Base-by-base conservation (phyloP, 2,329 filamentous ascomycete genomes). In the Alternaria burnsii region DNA sequence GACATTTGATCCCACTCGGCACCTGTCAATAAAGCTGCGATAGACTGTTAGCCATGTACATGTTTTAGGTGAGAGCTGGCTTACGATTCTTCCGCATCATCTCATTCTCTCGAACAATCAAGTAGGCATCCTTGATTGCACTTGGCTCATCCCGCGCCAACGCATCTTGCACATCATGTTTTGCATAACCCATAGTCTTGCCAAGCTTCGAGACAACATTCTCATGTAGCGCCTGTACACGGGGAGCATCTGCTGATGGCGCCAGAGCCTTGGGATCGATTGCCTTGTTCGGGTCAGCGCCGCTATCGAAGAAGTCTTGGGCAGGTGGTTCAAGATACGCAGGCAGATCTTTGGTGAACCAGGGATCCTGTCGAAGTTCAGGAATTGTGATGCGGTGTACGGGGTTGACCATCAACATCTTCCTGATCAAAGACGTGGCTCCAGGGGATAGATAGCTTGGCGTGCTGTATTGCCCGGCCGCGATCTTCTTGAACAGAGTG, bases 121-220 rank as follows among this genome's bases (percentile, higher is more conserved):
- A 89, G 81, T 98, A 99, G 1, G 95, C 95, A 80, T 99, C 95
- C 81, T 99, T 99, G 84, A 99, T 97, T 11, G 95, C 94, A 59
- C 94, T 98, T 12, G 95, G 95, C 77, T 99, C 95, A 54, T 95
- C 89, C 58, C 93, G 93, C 72, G 91, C 90, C 64, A 99, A 83
- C 22, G 95, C 94, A 79, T 98, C 95, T 76, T 97, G 91, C 54
- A 99, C 94, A 82, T 99, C 95, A 63, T 91, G 91, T 77, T 92
- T 94, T 36, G 91, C 93, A 76, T 99, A 99, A 61, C 95, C 95
- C 94, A 99, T 98, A 1, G 93, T 97, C 81, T 94, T 95, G 73
- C 94, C 95, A 54, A 99, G 90, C 83, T 98, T 98, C 61, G 94
- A 91, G 6, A 97, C 94, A 4, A 98, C 94, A 67, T 93, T 90